These are phyloP conservation scores for Samsoniella hepiali DNA, from an alignment of 2,329 filamentous ascomycete species.

Conservation along the genomic window DNA sequence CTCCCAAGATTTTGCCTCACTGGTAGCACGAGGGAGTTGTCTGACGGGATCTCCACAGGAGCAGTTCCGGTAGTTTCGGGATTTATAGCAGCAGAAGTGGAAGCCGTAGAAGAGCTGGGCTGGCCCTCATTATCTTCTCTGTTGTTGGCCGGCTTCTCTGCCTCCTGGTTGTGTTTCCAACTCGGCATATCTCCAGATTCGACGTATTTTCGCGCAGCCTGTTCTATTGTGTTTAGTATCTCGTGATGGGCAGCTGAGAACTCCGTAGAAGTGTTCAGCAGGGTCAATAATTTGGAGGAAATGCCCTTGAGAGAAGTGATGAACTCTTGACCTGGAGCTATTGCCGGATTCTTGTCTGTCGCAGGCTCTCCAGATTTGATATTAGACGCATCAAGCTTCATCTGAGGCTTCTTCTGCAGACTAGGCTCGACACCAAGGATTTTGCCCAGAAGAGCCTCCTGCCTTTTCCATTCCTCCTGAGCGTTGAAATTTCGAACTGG, in stretches of 20 bases:
- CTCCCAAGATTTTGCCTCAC: not conserved
- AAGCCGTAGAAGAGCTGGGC: not conserved
- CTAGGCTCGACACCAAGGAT: slow-evolving; percentile 51
- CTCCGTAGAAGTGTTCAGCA: slow-evolving; percentile 36
- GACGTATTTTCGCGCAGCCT: slow-evolving; percentile 51
- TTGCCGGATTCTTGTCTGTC: not conserved
- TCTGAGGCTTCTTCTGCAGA: slow-evolving; percentile 35
- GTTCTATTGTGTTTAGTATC: slow-evolving; percentile 48
- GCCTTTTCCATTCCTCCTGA: slow-evolving; percentile 51
- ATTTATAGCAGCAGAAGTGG: not conserved
- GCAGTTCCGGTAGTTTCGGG: not conserved
- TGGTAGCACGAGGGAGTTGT: not conserved
- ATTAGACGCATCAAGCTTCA: slow-evolving; percentile 21
- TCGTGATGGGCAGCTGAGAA: slow-evolving; percentile 41
- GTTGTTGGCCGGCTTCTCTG: slow-evolving; percentile 19
- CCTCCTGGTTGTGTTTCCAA: not conserved
- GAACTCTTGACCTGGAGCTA: slow-evolving; percentile 30
- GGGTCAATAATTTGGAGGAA: slow-evolving; percentile 41
- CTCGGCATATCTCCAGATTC: slow-evolving; percentile 32
- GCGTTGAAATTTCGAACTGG: slow-evolving; percentile 47
- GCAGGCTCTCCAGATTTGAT: slow-evolving; percentile 22
- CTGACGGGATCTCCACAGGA: not conserved
- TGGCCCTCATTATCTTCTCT: not conserved
- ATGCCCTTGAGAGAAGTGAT: slow-evolving; percentile 37
- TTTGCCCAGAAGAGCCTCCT: slow-evolving; percentile 50